Evolutionary conservation across 768 basidiomycete species (phyloP), one percentile per base, ranked within the genome.

Genomic region (Suillus clintonianus): DNA sequence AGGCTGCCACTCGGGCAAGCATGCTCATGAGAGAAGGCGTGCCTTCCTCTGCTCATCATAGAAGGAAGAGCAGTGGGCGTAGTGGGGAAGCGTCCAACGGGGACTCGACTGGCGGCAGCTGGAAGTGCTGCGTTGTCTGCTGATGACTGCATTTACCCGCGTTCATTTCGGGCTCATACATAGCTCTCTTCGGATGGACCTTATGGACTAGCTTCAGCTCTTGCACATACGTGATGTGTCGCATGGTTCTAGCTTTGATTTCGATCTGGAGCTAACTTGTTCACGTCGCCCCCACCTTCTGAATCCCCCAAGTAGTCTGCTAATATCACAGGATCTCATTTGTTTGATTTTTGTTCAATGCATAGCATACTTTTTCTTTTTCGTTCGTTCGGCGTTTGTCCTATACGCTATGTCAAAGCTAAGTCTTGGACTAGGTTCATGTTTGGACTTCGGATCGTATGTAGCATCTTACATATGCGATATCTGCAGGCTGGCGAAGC

Each of bases 1-100:
- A 99, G 80, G 91, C 93, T 0, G 97, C 97, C 37, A 99, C 97
- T 13, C 83, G 97, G 50, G 95, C 94, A 51, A 95, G 94, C 73
- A 97, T 99, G 92, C 79, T 99, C 62, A 95, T 97, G 85, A 83
- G 95, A 24, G 95, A 96, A 63, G 91, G 91, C 3, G 90, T 87
- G 30, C 85, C 86, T 9, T 70, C 76, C 13, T 77, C 80, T 34
- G 78, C 82, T 71, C 84, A 86, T 66, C 84, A 86, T 70, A 76
- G 85, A 68, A 77, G 85, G 72, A 82, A 77, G 73, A 87, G 82
- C 68, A 85, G 86, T 50, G 81, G 80, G n/a, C 80, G 78, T 68
- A 67, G 45, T 55, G 59, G 22, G 59, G 71, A 60, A 19, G 71
- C 76, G 5, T 68, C 77, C 30, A 78, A 80, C 51, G 81, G 62